A percentile compares a stretch with the other conserved stretches of the same genome.
Conservation (phyloP, 2,329 filamentous ascomycete species). For the Botrytis fabae region DNA sequence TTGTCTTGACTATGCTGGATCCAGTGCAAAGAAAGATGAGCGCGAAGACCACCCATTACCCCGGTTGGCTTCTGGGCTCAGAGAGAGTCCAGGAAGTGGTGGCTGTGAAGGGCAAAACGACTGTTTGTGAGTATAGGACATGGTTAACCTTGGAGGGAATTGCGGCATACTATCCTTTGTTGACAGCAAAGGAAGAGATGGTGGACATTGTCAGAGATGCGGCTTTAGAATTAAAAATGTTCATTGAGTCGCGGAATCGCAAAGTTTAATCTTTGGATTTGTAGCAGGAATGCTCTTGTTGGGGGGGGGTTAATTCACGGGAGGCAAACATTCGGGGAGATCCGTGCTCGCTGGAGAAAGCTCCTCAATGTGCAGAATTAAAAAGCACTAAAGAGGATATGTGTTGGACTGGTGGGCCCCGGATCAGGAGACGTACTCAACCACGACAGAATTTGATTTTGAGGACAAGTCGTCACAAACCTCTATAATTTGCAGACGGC, state of each 20-base stretch:
- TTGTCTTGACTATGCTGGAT: conserved; percentile 29
- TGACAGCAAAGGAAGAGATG: conserved; percentile 29
- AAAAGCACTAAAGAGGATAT: neutral
- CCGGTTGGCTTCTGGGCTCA: conserved; percentile 28
- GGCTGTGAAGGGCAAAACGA: conserved; percentile 25
- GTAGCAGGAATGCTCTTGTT: neutral
- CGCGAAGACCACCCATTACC: conserved; percentile 26
- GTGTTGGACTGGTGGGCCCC: neutral
- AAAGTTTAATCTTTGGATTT: neutral
- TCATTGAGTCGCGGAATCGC: conserved; percentile 14
- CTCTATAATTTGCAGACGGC: neutral
- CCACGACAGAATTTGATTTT: neutral
- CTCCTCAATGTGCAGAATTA: neutral
- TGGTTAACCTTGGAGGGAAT: conserved; percentile 30
- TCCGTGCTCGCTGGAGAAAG: neutral
- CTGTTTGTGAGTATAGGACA: conserved; percentile 32
- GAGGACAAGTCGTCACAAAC: neutral
- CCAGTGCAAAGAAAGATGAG: conserved; percentile 26
- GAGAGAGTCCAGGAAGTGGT: conserved; percentile 34
- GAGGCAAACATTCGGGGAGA: neutral
- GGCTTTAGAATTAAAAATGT: conserved; percentile 17
- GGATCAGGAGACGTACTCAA: neutral
- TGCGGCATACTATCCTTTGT: conserved; percentile 32
- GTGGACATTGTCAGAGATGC: conserved; percentile 16
- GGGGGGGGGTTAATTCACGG: neutral